Evolutionary conservation across 2,329 filamentous ascomycete genomes (phyloP), one percentile per base, ranked within the genome.

Genomic region (Ascochyta lentis): DNA sequence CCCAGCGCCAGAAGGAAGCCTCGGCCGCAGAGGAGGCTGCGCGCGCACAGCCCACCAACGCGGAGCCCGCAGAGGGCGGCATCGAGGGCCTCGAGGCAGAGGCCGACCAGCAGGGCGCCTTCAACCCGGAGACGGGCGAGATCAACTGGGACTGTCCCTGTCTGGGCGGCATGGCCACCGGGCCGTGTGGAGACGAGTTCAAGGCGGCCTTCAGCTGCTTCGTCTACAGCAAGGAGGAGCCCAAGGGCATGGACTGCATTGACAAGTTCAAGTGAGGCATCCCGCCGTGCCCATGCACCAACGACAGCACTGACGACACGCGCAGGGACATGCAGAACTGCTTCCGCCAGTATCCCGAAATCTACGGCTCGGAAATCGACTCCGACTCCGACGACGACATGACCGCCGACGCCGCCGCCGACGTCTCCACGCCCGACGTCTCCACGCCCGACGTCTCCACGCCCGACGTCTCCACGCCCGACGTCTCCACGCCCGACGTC

Each of bases 101-200:
- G 76, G 92, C 92, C 6, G 85, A 81, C 59, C 88, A 94, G 73
- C 88, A 98, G 77, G 95, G 92, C 52, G 95, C 95, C 1, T 99
- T 98, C 81, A 96, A 99, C 78, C 92, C 93, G 3, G 95, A 98
- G 81, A 99, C 95, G 9, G 95, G 95, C 66, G 95, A 99, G 84
- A 99, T 99, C 79, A 99, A 99, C 83, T 99, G 95, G 95, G 95
- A 98, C 76, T 99, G 95, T 78, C 95, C 95, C 15, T 99, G 95
- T 76, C 81, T 99, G 31, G 95, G 95, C 44, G 95, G 95, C 49
- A 99, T 99, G 95, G 95, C 95, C 7, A 80, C 96, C 72, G 95
- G 95, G 0, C 95, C 95, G 49, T 99, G 95, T 74, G 95, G 95
- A 43, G 91, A 96, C 74, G 88, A 98, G 71, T 99, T 99, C 84